Conservation (phyloP, 257 asterid genomes). For the Leptodermis oblonga region DNA sequence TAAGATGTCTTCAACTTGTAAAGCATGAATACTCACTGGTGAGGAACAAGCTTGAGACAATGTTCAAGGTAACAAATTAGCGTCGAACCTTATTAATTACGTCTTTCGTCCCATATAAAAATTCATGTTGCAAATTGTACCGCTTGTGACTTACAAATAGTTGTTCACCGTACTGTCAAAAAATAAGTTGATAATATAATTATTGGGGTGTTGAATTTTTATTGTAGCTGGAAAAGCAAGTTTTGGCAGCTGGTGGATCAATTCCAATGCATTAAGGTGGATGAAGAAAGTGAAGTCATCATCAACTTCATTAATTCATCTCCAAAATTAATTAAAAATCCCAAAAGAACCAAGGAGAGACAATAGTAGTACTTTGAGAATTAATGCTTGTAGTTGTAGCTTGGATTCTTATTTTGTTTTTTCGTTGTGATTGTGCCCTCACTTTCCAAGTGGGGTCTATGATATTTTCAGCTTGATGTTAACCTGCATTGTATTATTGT, state of each 20-base stretch:
- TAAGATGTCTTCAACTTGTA: conserved; percentile 58
- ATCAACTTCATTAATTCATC: neutral
- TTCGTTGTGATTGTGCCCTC: neutral
- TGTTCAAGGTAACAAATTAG: conserved; percentile 58
- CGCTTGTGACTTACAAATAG: no score
- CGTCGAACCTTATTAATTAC: no score
- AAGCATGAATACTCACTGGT: conserved; percentile 56
- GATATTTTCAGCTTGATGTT: conserved; percentile 11
- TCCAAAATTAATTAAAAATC: neutral
- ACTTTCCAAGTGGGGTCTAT: conserved; percentile 13
- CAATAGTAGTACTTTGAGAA: neutral
- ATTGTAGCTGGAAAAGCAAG: conserved; percentile 37
- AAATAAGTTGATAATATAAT: neutral
- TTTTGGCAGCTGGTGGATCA: conserved; percentile 38
- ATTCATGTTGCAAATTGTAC: no score
- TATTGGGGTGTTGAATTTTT: neutral
- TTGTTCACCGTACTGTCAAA: no score
- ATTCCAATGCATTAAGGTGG: conserved; percentile 23
- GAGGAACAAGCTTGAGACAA: conserved; percentile 66
- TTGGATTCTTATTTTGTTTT: neutral
- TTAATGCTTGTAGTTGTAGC: neutral
- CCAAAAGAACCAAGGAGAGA: neutral
- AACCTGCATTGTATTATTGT: neutral
- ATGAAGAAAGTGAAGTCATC: neutral
- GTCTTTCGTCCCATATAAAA: no score